phyloP scores from a whole-genome alignment of 2,329 filamentous ascomycete genomes.

The Xylariaceae sp. region DNA sequence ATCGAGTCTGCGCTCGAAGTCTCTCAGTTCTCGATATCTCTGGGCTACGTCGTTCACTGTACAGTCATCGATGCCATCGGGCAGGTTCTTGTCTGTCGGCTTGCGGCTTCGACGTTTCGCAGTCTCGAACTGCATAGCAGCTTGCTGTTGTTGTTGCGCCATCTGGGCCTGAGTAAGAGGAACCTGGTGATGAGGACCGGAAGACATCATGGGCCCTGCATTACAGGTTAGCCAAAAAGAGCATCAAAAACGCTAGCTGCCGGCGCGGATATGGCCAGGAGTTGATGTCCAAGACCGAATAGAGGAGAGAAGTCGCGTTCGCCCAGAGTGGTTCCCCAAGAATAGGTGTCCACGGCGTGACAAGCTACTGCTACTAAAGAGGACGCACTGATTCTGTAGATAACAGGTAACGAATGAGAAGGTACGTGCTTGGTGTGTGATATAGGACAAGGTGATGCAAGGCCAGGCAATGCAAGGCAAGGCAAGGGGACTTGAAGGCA shows the following conservation, averaged over 20 bases:
- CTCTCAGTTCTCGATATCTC: slow-evolving; percentile 77
- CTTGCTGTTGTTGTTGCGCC: slow-evolving; percentile 45
- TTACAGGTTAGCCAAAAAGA: slow-evolving; percentile 14
- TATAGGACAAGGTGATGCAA: too few species aligned
- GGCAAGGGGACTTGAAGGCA: not conserved
- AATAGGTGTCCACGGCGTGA: too few species aligned
- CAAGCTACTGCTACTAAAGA: too few species aligned
- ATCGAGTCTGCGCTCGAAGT: slow-evolving; percentile 83
- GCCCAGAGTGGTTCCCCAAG: too few species aligned
- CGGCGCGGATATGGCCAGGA: too few species aligned
- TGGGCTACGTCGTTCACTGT: slow-evolving; percentile 76
- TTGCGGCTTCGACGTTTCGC: slow-evolving; percentile 79
- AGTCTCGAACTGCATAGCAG: slow-evolving; percentile 52
- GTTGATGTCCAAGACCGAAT: too few species aligned
- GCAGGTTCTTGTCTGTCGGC: slow-evolving; percentile 91
- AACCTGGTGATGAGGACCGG: slow-evolving; percentile 45
- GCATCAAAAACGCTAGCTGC: too few species aligned
- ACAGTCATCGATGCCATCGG: slow-evolving; percentile 79
- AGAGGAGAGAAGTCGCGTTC: too few species aligned
- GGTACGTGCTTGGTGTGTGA: too few species aligned
- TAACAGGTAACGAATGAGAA: too few species aligned
- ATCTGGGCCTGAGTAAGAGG: slow-evolving; percentile 51
- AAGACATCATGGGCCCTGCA: slow-evolving; percentile 52
- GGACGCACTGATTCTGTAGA: too few species aligned
- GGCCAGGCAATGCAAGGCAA: too few species aligned